Evolutionary conservation across 441 rosid genomes (phyloP), one percentile per base, ranked within the genome.

Genomic region (Eutrema salsugineum): DNA sequence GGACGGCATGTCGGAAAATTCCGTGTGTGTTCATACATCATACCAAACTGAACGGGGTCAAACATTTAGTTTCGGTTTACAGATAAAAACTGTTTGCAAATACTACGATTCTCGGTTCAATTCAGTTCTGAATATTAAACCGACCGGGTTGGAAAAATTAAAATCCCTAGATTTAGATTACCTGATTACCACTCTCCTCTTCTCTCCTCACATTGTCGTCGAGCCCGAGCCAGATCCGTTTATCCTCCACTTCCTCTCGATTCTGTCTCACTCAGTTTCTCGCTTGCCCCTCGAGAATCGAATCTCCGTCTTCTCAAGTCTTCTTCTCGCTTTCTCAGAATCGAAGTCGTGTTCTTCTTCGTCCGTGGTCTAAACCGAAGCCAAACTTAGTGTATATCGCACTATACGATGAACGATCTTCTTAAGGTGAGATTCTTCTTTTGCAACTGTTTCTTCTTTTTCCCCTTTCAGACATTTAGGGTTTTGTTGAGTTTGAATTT

Each of bases 381-480:
- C 58, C 42, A 72, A 63, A 46, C 46, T 16, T 17, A 50, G 42
- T 62, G 28, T 68, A 38, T 43, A n/a, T 51, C 3, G 6, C 10
- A 50, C 9, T 2, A 20, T n/a, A 76, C 55, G 55, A 76, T 76
- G 79, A 76, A 76, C 15, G 79, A 76, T 76, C 79, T 76, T 76
- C 79, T 76, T 1, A 76, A 76, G 79, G 79, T 76, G 42, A 70
- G 71, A 15, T 4, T 10, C 43, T 17, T 49, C 0, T 16, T 28
- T 33, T 33, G 54, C 8, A 33, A 35, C 2, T 68, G 24, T 19
- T 71, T 71, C 35, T 24, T 59, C 11, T 0, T 22, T 35, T 40
- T 8, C 5, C 1, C n/a, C n/a, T 36, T 15, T 0, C 55, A 38
- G 20, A 39, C 3, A 28, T 20, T 33, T 63, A 15, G 24, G 64